Percentiles rank a stretch among this genome's conserved stretches.
Conservation (phyloP, 768 basidiomycete genomes). For the Phlegmacium glaucopus region DNA sequence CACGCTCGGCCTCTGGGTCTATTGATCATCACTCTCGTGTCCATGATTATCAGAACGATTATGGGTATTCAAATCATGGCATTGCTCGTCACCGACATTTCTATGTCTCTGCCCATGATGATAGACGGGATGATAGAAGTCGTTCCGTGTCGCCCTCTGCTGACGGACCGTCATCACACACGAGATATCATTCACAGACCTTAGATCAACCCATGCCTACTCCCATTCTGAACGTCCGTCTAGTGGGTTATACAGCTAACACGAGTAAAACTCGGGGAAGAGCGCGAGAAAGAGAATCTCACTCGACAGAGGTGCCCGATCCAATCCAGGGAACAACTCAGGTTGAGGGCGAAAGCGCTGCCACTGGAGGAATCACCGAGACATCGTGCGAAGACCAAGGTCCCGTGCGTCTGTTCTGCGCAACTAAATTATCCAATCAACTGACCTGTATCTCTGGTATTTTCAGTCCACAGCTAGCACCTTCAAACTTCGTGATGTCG, state of each 20-base stretch:
- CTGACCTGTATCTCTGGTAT: background rate
- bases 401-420: background rate
- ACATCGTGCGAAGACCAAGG: background rate
- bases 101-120: conserved; percentile 6
- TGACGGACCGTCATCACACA: conserved; percentile 9
- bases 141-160: conserved; percentile 7
- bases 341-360: background rate
- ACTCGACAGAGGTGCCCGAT: conserved; percentile 5
- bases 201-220: conserved; percentile 19
- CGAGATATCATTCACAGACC: conserved; percentile 10
- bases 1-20: conserved; percentile 25
- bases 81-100: conserved; percentile 12
- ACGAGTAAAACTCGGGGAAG: conserved; percentile 12
- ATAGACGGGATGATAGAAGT: conserved; percentile 3
- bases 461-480: conserved; percentile 3
- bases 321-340: background rate
- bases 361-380: background rate
- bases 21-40: conserved; percentile 11
- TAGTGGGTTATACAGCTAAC: conserved; percentile 24
- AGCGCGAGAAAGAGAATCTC: conserved; percentile 11
- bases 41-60: conserved; percentile 2
- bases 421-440: background rate
- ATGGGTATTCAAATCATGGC: conserved; percentile 12
- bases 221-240: conserved; percentile 28
- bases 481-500: conserved; percentile 20